A percentile compares a stretch with the other conserved stretches of the same genome.
Evolutionary conservation across 2,329 filamentous ascomycete genomes (phyloP).

Genomic region (Gnomoniopsis sp.): DNA sequence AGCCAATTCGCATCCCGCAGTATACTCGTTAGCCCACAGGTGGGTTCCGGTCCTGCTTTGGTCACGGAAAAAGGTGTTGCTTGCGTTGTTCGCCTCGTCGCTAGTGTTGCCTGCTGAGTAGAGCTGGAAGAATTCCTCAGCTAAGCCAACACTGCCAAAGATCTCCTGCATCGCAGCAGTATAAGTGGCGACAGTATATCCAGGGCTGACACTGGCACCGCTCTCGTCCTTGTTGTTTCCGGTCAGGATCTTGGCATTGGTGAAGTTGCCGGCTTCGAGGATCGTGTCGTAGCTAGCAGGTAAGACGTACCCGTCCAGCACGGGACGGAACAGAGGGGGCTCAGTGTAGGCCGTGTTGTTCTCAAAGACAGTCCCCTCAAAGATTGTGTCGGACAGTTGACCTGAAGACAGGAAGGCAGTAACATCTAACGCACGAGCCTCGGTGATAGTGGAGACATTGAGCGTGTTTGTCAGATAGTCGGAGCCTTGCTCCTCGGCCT

Average conservation of each 20-base stretch:
- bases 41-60: slow-evolving; percentile 24
- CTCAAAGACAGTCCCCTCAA: neutral
- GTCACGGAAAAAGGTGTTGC: slow-evolving; percentile 25
- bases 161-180: slow-evolving; percentile 20
- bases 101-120: slow-evolving; percentile 23
- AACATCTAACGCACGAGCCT: slow-evolving; percentile 19
- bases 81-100: slow-evolving; percentile 20
- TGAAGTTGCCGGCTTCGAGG: neutral
- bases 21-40: slow-evolving; percentile 25
- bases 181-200: slow-evolving; percentile 1
- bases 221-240: slow-evolving; percentile 10
- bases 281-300: neutral
- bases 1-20: slow-evolving; percentile 21
- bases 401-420: neutral
- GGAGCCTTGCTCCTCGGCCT: slow-evolving; percentile 17
- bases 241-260: slow-evolving; percentile 6
- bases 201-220: slow-evolving; percentile 9
- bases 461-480: slow-evolving; percentile 17
- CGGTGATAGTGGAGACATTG: slow-evolving; percentile 22
- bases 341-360: neutral
- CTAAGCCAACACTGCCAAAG: slow-evolving; percentile 19
- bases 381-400: neutral
- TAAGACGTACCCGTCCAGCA: neutral
- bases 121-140: slow-evolving; percentile 20
- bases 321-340: neutral